These are phyloP conservation scores for Mycena galopus DNA, from an alignment of 768 basidiomycete genomes.

Conservation along the genomic window DNA sequence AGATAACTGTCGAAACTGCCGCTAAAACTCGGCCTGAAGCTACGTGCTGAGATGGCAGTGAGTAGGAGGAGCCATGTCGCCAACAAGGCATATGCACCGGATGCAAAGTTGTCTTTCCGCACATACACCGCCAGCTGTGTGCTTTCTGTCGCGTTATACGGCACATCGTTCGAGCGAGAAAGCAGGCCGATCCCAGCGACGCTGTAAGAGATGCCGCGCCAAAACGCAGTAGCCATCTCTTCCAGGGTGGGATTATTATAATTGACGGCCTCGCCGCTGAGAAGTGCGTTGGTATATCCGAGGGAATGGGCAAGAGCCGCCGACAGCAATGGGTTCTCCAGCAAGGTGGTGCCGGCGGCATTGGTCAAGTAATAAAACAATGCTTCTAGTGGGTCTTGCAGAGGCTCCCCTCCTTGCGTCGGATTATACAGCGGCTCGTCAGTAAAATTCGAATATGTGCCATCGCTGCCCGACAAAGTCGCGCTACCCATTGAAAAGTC, in stretches of 20 bases:
- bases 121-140: constrained; percentile 22
- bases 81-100: constrained; percentile 18
- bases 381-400: constrained; percentile 32
- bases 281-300: background rate
- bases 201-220: constrained; percentile 28
- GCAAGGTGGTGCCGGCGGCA: background rate
- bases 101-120: constrained; percentile 3
- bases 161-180: constrained; percentile 21
- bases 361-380: constrained; percentile 23
- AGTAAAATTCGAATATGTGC: constrained; percentile 29
- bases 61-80: constrained; percentile 25
- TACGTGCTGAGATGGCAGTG: constrained; percentile 17
- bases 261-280: background rate
- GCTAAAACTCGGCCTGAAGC: constrained; percentile 25
- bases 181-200: constrained; percentile 27
- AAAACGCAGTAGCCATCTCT: constrained; percentile 20
- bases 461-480: constrained; percentile 18
- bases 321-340: background rate
- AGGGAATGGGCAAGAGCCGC: background rate
- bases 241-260: constrained; percentile 16
- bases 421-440: constrained; percentile 13
- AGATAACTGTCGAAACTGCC: constrained; percentile 32
- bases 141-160: constrained; percentile 22
- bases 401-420: constrained; percentile 36
- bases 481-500: constrained; percentile 29